Evolutionary conservation across 1,284 basidiomycete species (phyloP), one percentile per base, ranked within the genome.

Genomic region (Rhizopogon parksii): DNA sequence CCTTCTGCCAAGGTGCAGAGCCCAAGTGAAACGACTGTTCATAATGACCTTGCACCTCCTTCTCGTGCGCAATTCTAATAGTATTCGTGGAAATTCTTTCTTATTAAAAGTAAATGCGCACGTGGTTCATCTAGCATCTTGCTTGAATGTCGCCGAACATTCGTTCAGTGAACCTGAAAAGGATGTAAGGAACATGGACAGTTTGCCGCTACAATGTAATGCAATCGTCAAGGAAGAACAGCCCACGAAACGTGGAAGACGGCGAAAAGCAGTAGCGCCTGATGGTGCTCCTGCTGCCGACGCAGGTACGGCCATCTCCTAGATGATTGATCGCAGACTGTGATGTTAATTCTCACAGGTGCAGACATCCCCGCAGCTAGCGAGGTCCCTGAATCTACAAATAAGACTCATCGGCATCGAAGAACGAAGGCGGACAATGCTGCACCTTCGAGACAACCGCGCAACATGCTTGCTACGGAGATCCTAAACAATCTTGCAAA

Each of bases 401-500:
- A 42, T 47, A 4, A 54, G 49, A 19, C 30, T 34, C 30, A 30
- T 6, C 30, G 17, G 14, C 42, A 30, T 21, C 42, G 42, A 9
- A 32, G 19, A 21, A 21, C 14, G 19, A 34, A 45, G 42, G 42
- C 7, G 30, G 30, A 32, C 8, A 34, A 2, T 8, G 8, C 8
- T 27, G 14, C 24, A 21, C 30, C 46, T 14, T 49, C 25, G 17
- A 67, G 43, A 34, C 64, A 62, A 54, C 75, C 82, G 15, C 74
- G 72, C 42, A 83, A 72, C 36, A 68, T 74, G 42, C 77, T 95
- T 5, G 84, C 88, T 2, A 73, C 67, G 46, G 82, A 83, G 57
- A 84, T 96, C 19, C 73, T 82, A 55, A 69, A 79, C 15, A 91
- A 95, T 64, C 75, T 88, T 35, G 70, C 74, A 35, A 79, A 74